A percentile compares a stretch with the other conserved stretches of the same genome.
phyloP scores from a whole-genome alignment of 2,329 filamentous ascomycete species.

The Trichoderma brevicompactum region DNA sequence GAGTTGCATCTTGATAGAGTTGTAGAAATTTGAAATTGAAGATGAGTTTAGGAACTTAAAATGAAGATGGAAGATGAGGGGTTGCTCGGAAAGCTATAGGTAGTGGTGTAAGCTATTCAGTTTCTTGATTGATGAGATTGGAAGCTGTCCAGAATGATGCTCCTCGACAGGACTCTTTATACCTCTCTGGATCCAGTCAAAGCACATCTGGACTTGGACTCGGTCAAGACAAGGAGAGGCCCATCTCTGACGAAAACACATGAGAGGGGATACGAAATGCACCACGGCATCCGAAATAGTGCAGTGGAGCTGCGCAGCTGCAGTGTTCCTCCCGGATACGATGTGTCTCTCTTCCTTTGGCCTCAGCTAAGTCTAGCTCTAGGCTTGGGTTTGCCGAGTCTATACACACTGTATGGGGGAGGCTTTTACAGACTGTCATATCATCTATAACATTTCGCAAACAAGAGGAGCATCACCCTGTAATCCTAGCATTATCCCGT shows the following conservation, averaged over 20 bases:
- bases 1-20: conserved; percentile 31
- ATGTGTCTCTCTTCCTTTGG: conserved; percentile 12
- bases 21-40: not conserved
- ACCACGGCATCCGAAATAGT: conserved; percentile 23
- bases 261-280: conserved; percentile 19
- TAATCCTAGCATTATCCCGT: too few relatives aligned
- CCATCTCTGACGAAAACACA: conserved; percentile 25
- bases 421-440: not conserved
- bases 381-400: not conserved
- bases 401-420: conserved; percentile 1
- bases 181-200: not conserved
- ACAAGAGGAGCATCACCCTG: too few relatives aligned
- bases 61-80: not conserved
- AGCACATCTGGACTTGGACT: conserved; percentile 1
- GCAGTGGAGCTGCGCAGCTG: conserved; percentile 25
- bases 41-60: not conserved
- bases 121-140: conserved; percentile 4
- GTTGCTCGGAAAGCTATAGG: not conserved
- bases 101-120: not conserved
- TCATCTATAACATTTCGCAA: not conserved
- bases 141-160: conserved; percentile 4
- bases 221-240: not conserved
- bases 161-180: conserved; percentile 18
- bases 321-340: conserved; percentile 30
- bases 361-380: not conserved